Conservation (phyloP, 345 rosid genomes). For the Diplotaxis tenuifolia region DNA sequence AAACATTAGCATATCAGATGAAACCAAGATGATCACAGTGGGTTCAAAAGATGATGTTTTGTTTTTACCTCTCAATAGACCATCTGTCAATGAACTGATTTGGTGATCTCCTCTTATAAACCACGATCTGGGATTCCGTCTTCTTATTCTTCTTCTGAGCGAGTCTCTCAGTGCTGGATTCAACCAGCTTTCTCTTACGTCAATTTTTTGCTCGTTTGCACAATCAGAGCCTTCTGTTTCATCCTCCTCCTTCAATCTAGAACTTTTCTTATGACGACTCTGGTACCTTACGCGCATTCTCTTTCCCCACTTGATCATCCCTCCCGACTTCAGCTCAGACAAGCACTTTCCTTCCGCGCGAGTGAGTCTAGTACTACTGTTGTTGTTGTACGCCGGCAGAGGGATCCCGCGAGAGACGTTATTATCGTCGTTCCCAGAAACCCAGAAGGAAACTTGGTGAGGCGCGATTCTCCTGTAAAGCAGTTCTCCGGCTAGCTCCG, state of each 20-base stretch:
- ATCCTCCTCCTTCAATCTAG: conserved; percentile 25
- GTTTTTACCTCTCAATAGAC: conserved; percentile 68
- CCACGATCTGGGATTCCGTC: conserved; percentile 40
- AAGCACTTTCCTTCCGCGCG: conserved; percentile 47
- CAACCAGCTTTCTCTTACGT: conserved; percentile 28
- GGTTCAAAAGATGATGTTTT: neutral
- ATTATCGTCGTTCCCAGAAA: too few species aligned
- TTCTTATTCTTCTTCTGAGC: conserved; percentile 20
- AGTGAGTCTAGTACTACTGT: too few species aligned
- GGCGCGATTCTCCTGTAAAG: conserved; percentile 60
- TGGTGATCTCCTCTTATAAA: conserved; percentile 41
- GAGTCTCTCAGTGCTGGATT: conserved; percentile 15
- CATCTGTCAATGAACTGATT: conserved; percentile 62
- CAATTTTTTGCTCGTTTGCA: neutral
- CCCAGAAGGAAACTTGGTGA: conserved; percentile 57
- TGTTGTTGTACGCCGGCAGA: too few species aligned
- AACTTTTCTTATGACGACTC: conserved; percentile 19
- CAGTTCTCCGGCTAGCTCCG: conserved; percentile 57
- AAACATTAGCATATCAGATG: neutral
- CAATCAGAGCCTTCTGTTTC: conserved; percentile 12
- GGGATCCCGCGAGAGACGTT: too few species aligned
- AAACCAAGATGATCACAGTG: too few species aligned
- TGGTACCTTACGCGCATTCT: conserved; percentile 59
- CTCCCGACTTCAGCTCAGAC: conserved; percentile 49
- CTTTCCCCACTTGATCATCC: conserved; percentile 72